Base-by-base conservation (phyloP, 192 early-diverging fungal species). In the Linnemannia hyalina region DNA sequence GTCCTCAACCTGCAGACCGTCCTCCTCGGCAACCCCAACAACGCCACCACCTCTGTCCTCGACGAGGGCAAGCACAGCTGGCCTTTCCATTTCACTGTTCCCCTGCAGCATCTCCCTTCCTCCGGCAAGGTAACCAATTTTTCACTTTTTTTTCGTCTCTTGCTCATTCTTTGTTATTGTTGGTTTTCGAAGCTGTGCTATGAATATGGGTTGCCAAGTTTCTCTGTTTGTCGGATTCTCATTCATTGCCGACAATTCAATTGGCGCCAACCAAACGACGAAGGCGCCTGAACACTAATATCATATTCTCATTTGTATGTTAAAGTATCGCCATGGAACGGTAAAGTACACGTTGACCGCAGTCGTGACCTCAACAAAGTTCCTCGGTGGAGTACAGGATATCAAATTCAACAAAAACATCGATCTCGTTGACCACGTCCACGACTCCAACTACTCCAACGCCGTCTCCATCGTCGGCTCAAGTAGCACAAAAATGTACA, bases 301-400 rank as follows among this genome's bases (percentile, higher is more conserved):
- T 0, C 35, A 8, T 47, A 4, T 38, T 38, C n/a, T 69, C 6
- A 1, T 47, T 70, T 16, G 47, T 29, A 29, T 10, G 35, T n/a
- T 35, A 60, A 49, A 84, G 82, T 85, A 85, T 54, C 82, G 82
- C 23, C 82, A 85, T 80, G 82, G 77, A 6, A 57, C 73, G 1
- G 82, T 85, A 26, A 85, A 76, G 42, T 85, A 85, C 42, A 63
- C 69, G 4, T 73, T 85, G n/a, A 65, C 73, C 3, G 82, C 77
- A 10, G 10, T 60, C 0, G 52, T 80, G 36, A 63, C 55, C 8
- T 71, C 20, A 4, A 70, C 74, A 23, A 57, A 38, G 6, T 85
- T 85, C 46, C 68, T 85, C 11, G 82, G 82, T 16, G 57, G 54
- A 23, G 74, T 85, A 73, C 82, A 85, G 35, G 82, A 85, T 44